phyloP scores from a whole-genome alignment of 495 filamentous ascomycete species.

The Lepraria neglecta region DNA sequence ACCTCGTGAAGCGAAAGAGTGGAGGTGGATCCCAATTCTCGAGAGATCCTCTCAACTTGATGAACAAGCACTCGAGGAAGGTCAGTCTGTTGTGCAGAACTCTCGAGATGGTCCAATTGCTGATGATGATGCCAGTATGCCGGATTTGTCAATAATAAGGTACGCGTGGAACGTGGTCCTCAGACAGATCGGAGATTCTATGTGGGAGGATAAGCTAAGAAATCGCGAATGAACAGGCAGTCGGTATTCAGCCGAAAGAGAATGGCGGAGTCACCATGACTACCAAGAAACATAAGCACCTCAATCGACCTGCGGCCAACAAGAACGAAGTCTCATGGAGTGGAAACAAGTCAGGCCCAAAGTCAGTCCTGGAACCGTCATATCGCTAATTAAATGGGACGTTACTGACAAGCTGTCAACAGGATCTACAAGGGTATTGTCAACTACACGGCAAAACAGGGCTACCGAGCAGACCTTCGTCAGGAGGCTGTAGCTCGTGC shows the following conservation, averaged over 20 bases:
- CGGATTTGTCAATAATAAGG: slow-evolving; percentile 89
- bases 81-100: slow-evolving; percentile 40
- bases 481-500: slow-evolving; percentile 81
- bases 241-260: slow-evolving; percentile 62
- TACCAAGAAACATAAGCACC: slow-evolving; percentile 73
- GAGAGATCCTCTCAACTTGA: slow-evolving; percentile 83
- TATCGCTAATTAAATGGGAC: background rate
- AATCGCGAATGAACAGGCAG: slow-evolving; percentile 52
- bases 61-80: slow-evolving; percentile 87
- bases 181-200: background rate
- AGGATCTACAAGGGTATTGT: slow-evolving; percentile 88
- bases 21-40: slow-evolving; percentile 80
- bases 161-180: slow-evolving; percentile 39
- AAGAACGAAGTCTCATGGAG: slow-evolving; percentile 58
- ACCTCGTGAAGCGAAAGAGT: slow-evolving; percentile 78
- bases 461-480: slow-evolving; percentile 83
- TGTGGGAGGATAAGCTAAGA: slow-evolving; percentile 11
- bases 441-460: slow-evolving; percentile 67
- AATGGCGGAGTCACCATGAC: slow-evolving; percentile 67
- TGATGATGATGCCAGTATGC: slow-evolving; percentile 55
- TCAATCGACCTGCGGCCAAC: slow-evolving; percentile 63
- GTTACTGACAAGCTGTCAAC: slow-evolving; percentile 22
- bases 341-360: slow-evolving; percentile 29
- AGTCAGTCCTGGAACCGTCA: slow-evolving; percentile 21
- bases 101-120: background rate